phyloP scores from a whole-genome alignment of 2,329 filamentous ascomycete genomes.

The Aureobasidium leucospermi region DNA sequence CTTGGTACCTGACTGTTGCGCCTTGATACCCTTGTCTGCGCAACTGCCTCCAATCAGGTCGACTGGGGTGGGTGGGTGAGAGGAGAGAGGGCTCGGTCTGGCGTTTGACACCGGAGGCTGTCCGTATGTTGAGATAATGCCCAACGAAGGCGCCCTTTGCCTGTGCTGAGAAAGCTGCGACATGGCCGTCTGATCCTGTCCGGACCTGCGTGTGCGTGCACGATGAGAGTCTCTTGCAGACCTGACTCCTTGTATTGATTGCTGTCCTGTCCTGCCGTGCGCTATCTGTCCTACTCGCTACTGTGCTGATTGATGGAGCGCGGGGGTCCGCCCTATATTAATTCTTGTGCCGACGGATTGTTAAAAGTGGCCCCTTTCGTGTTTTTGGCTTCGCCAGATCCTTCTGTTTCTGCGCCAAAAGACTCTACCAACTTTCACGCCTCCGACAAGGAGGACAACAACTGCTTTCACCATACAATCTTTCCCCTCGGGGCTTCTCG shows the following conservation, averaged over 20 bases:
- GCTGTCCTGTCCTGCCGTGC: not conserved
- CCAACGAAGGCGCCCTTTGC: not conserved
- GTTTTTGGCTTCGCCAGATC: slow-evolving; percentile 3
- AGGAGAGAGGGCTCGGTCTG: slow-evolving; percentile 8
- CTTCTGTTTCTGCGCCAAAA: not conserved
- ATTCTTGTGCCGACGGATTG: not conserved
- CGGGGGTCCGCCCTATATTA: slow-evolving; percentile 4
- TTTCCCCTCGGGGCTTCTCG: not conserved
- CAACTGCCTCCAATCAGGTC: not conserved
- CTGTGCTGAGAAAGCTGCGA: slow-evolving; percentile 8
- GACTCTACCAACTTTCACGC: not conserved
- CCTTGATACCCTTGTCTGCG: not conserved
- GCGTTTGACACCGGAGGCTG: not conserved
- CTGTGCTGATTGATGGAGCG: slow-evolving; percentile 3
- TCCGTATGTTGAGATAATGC: not conserved
- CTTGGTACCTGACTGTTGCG: not conserved
- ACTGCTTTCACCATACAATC: not conserved
- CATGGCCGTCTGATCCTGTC: not conserved
- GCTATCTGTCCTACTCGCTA: slow-evolving; percentile 2
- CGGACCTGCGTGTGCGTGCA: too few species aligned
- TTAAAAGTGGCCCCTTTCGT: slow-evolving; percentile 8
- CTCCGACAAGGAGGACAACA: not conserved
- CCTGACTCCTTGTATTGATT: not conserved
- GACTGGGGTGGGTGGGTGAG: slow-evolving; percentile 7
- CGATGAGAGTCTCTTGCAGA: too few species aligned